Conservation (phyloP, 805 yeast genomes). For the Komagataella pseudopastoris region DNA sequence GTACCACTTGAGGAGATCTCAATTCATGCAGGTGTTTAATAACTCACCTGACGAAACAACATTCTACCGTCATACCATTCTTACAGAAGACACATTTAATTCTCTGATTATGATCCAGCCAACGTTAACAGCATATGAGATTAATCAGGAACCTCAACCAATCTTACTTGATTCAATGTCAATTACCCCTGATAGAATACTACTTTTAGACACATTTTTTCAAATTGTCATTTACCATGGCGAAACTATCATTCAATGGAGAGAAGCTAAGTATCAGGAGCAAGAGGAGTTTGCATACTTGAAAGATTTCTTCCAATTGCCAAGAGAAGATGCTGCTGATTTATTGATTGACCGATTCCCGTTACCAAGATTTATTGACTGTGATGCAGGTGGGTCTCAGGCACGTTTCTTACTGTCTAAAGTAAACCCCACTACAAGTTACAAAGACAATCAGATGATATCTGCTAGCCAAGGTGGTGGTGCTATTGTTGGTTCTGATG, state of each 20-base stretch:
- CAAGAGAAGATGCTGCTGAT: conserved; percentile 53
- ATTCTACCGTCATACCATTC: conserved; percentile 46
- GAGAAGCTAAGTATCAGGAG: conserved; percentile 49
- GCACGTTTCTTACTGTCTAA: conserved; percentile 61
- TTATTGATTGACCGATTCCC: conserved; percentile 56
- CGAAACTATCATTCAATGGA: conserved; percentile 53
- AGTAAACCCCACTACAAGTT: conserved; percentile 51
- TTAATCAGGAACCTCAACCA: conserved; percentile 46
- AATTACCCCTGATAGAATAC: conserved; percentile 39
- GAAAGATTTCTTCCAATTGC: conserved; percentile 44
- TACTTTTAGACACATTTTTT: conserved; percentile 55
- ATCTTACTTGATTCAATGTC: conserved; percentile 54
- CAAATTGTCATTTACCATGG: conserved; percentile 59
- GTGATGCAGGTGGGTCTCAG: conserved; percentile 68
- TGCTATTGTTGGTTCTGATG: conserved; percentile 41
- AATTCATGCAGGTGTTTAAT: conserved; percentile 51
- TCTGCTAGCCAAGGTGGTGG: conserved; percentile 14
- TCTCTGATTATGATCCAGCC: conserved; percentile 62
- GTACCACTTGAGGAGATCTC: conserved; percentile 55
- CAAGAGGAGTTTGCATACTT: conserved; percentile 45
- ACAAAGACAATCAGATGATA: conserved; percentile 19
- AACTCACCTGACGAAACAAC: conserved; percentile 65
- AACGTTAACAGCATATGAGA: conserved; percentile 42
- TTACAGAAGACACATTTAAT: conserved; percentile 47
- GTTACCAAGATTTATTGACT: conserved; percentile 57